Conservation (phyloP, 2,329 filamentous ascomycete species). For the Fusarium sp. region DNA sequence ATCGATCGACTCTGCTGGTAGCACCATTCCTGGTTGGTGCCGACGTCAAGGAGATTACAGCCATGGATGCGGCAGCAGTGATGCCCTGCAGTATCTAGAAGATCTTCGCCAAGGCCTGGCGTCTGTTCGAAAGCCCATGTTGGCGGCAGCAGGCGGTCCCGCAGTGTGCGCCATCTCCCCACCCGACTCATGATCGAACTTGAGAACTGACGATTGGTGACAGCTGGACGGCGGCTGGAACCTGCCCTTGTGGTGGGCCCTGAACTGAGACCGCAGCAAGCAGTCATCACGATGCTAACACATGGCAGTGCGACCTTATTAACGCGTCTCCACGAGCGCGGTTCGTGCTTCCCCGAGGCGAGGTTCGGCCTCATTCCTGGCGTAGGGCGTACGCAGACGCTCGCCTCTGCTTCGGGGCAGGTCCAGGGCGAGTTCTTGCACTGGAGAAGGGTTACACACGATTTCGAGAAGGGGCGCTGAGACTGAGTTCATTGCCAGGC, state of each 20-base stretch:
- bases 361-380: constrained; percentile 57
- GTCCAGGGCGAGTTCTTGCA: constrained; percentile 50
- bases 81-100: constrained; percentile 51
- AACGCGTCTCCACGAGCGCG: constrained; percentile 52
- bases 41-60: constrained; percentile 51
- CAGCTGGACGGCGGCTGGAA: constrained; percentile 64
- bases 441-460: neutral
- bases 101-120: constrained; percentile 54
- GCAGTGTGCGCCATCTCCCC: neutral
- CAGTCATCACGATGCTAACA: neutral
- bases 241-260: constrained; percentile 58
- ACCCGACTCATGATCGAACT: neutral
- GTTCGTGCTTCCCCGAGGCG: constrained; percentile 56
- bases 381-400: constrained; percentile 56
- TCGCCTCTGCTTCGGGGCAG: constrained; percentile 55
- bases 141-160: constrained; percentile 59
- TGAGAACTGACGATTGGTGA: neutral
- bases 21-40: constrained; percentile 44
- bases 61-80: constrained; percentile 46
- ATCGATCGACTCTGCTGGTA: neutral
- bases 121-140: constrained; percentile 57
- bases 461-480: constrained; percentile 13
- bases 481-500: constrained; percentile 40
- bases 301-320: constrained; percentile 55
- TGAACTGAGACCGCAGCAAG: neutral